These are phyloP conservation scores for Dendrobium huoshanense DNA, from an alignment of 106 monocot species.

Conservation along the genomic window DNA sequence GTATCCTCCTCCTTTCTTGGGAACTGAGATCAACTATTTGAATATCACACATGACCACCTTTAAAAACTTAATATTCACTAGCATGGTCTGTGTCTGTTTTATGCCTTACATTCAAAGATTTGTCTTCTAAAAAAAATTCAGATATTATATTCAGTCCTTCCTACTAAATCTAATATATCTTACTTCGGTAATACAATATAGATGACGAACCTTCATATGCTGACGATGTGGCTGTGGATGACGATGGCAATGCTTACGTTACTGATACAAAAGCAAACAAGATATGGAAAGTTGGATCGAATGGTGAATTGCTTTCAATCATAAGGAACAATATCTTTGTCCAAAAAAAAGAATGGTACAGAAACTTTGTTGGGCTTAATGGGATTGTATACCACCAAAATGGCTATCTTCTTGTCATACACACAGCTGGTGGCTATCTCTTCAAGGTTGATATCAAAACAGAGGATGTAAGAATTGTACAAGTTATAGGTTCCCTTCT, in stretches of 20 bases:
- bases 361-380: conserved; percentile 63
- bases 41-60: too few relatives aligned
- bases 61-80: too few relatives aligned
- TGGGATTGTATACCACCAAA: conserved; percentile 75
- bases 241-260: conserved; percentile 32
- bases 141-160: too few relatives aligned
- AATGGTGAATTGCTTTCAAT: conserved; percentile 47
- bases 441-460: conserved; percentile 48
- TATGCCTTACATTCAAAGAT: too few relatives aligned
- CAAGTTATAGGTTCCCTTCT: conserved; percentile 48
- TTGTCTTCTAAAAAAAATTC: too few relatives aligned
- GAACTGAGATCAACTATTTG: too few relatives aligned
- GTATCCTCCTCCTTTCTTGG: too few relatives aligned
- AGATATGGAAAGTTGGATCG: conserved; percentile 73
- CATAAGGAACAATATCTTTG: conserved; percentile 50
- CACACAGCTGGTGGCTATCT: conserved; percentile 68
- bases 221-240: conserved; percentile 83
- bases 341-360: conserved; percentile 29
- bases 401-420: conserved; percentile 74
- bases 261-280: conserved; percentile 23
- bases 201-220: conserved; percentile 44
- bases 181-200: neutral
- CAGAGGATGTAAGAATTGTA: conserved; percentile 39
- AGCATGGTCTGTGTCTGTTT: too few relatives aligned
- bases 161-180: neutral